Base-by-base conservation (phyloP, 257 asterid genomes). In the Cordia subcordata region DNA sequence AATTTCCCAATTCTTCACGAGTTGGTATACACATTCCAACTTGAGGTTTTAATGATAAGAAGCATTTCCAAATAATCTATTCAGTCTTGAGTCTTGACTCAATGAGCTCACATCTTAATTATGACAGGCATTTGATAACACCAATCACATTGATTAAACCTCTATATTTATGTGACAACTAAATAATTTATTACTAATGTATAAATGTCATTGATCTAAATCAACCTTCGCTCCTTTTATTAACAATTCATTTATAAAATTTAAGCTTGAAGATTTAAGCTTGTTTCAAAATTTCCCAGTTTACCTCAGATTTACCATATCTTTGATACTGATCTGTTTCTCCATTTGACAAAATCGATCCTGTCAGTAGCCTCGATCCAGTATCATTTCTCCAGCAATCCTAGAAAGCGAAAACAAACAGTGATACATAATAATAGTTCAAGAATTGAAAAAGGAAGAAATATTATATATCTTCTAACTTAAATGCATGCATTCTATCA, bases 221-320 rank as follows among this genome's bases (percentile, higher is more conserved):
- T 11, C 27, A n/a, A 49, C 4, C 27, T 21, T 13, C 20, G 16
- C 11, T 13, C 8, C 9, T 47, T 8, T 1, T 2, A 15, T 49
- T 49, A 16, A 3, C 11, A 21, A 49, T 5, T 49, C 54, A 5
- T 49, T 17, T 47, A 20, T 5, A 19, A 15, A 5, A 3, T 11
- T n/a, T 14, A 4, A n/a, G 27, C 54, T n/a, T 15, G 0, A 47
- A 47, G n/a, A 49, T n/a, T 1, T n/a, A 55, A 55, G 39, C 8
- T 33, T 16, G 15, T 32, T 37, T 38, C 21, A 20, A 13, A n/a
- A 27, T 27, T 55, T 32, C 45, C 57, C 20, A 22, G 0, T 38
- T 61, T 50, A 61, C 69, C 72, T 66, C 61, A 0, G 27, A 40
- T 56, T 8, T 57, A 17, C 56, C n/a, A 62, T 50, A 32, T 5